A percentile compares a stretch with the other conserved stretches of the same genome.
Evolutionary conservation across 352 stramenopile species (phyloP).

Genomic region (Pythium phragmiticola): DNA sequence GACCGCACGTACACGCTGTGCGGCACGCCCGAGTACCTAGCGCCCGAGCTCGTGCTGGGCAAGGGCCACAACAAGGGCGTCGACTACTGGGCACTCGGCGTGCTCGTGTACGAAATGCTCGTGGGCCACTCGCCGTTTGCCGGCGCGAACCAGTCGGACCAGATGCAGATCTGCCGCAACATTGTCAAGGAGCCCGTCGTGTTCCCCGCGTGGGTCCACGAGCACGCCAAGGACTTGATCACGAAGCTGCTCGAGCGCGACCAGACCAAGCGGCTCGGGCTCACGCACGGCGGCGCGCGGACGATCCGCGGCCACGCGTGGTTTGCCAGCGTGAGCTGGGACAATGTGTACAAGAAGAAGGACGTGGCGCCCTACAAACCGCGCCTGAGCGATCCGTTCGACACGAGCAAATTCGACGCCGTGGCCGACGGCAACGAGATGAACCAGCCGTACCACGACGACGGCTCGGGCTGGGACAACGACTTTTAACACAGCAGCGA

Average conservation of each 20-base stretch:
- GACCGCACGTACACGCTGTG: constrained; percentile 87
- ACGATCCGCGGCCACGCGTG: constrained; percentile 75
- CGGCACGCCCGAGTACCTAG: constrained; percentile 88
- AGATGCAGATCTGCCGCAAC: constrained; percentile 88
- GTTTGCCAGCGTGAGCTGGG: constrained; percentile 78
- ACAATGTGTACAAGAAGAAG: constrained; percentile 64
- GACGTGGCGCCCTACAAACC: constrained; percentile 76
- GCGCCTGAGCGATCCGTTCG: constrained; percentile 68
- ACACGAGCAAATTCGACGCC: constrained; percentile 82
- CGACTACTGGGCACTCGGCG: constrained; percentile 81
- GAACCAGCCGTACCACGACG: constrained; percentile 47
- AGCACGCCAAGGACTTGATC: constrained; percentile 68
- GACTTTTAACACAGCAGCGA: constrained; percentile 63
- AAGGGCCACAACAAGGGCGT: constrained; percentile 79
- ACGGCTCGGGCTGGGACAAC: constrained; percentile 75
- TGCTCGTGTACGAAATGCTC: constrained; percentile 77
- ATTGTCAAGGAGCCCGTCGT: constrained; percentile 76
- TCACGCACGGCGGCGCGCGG: constrained; percentile 71
- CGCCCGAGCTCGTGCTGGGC: constrained; percentile 84
- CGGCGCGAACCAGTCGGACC: constrained; percentile 64
- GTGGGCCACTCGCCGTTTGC: constrained; percentile 72
- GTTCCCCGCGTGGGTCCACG: constrained; percentile 70
- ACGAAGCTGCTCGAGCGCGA: constrained; percentile 78
- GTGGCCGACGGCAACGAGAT: constrained; percentile 67
- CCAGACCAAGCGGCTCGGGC: constrained; percentile 68